phyloP scores from a whole-genome alignment of 306 rosid species.

The Castanea crenata region DNA sequence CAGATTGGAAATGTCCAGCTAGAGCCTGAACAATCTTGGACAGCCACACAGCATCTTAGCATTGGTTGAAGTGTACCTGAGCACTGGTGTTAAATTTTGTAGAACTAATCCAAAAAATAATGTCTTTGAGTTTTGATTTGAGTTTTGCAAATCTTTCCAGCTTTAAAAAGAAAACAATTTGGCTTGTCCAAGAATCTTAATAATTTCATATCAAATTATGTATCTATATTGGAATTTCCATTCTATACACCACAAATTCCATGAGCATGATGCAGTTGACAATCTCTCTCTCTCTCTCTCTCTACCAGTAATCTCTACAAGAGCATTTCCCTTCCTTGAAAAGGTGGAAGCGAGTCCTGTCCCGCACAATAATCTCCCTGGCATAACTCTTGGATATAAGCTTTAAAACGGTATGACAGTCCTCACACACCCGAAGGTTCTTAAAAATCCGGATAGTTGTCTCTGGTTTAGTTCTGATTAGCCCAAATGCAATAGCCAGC shows the following conservation, averaged over 20 bases:
- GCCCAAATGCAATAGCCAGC: conserved; percentile 24
- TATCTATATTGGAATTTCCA: not conserved
- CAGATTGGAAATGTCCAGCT: conserved; percentile 76
- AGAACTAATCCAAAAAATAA: not conserved
- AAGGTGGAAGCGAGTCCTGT: conserved; percentile 25
- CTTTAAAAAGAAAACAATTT: not conserved
- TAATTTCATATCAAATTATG: not conserved
- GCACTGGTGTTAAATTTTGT: conserved; percentile 19
- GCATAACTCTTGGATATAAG: conserved; percentile 14
- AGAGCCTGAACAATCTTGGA: conserved; percentile 84
- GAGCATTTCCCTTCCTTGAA: conserved; percentile 24
- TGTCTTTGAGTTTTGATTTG: not conserved
- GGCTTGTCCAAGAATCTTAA: not conserved
- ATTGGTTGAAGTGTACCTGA: conserved; percentile 42
- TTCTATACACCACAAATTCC: not conserved
- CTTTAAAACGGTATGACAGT: conserved; percentile 13
- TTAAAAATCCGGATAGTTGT: conserved; percentile 6
- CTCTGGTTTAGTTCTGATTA: conserved; percentile 15
- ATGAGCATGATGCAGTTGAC: not conserved
- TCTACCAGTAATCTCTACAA: conserved; percentile 24
- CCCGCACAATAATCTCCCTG: conserved; percentile 24
- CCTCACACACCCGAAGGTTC: conserved; percentile 20
- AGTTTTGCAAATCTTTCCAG: conserved; percentile 20
- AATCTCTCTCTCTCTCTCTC: not conserved
- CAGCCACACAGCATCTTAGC: conserved; percentile 75